Percentiles rank a stretch among this genome's conserved stretches.
Evolutionary conservation across 768 basidiomycete species (phyloP).

Genomic region (Pisolithus orientalis): DNA sequence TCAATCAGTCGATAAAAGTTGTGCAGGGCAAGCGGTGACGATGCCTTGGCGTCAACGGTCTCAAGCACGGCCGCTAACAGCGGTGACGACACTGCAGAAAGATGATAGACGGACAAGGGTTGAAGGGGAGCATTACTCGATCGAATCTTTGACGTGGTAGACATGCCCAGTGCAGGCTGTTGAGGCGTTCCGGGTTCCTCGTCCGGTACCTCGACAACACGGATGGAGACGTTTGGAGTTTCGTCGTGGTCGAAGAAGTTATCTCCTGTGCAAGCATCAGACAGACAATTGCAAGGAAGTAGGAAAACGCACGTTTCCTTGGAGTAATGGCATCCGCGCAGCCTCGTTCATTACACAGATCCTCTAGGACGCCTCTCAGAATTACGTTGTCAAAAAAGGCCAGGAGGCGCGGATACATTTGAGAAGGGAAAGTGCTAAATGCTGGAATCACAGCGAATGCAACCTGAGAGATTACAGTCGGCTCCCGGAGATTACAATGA

Average conservation of each 20-base stretch:
- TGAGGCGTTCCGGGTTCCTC: slow-evolving; percentile 12
- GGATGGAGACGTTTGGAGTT: slow-evolving; percentile 49
- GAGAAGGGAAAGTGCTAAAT: slow-evolving; percentile 57
- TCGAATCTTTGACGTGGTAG: slow-evolving; percentile 23
- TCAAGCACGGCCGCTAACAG: slow-evolving; percentile 60
- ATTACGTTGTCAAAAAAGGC: slow-evolving; percentile 63
- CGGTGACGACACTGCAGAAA: slow-evolving; percentile 57
- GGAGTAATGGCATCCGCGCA: not conserved
- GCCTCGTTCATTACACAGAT: slow-evolving; percentile 35
- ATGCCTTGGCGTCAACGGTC: slow-evolving; percentile 37
- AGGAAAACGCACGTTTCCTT: slow-evolving; percentile 2
- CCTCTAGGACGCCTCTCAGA: slow-evolving; percentile 47
- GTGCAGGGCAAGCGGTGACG: slow-evolving; percentile 34
- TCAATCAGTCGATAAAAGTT: slow-evolving; percentile 50
- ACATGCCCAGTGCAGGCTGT: slow-evolving; percentile 16
- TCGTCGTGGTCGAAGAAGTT: slow-evolving; percentile 6
- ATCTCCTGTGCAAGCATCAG: slow-evolving; percentile 4
- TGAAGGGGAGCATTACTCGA: slow-evolving; percentile 59
- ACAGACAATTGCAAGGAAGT: not conserved
- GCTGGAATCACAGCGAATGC: slow-evolving; percentile 70
- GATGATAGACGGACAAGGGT: slow-evolving; percentile 45
- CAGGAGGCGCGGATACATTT: slow-evolving; percentile 59
- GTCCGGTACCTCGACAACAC: slow-evolving; percentile 45
- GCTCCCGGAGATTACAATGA: slow-evolving; percentile 45
- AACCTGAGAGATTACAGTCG: slow-evolving; percentile 50